Base-by-base conservation (phyloP, 495 filamentous ascomycete species). In the Aspergillus affinis region DNA sequence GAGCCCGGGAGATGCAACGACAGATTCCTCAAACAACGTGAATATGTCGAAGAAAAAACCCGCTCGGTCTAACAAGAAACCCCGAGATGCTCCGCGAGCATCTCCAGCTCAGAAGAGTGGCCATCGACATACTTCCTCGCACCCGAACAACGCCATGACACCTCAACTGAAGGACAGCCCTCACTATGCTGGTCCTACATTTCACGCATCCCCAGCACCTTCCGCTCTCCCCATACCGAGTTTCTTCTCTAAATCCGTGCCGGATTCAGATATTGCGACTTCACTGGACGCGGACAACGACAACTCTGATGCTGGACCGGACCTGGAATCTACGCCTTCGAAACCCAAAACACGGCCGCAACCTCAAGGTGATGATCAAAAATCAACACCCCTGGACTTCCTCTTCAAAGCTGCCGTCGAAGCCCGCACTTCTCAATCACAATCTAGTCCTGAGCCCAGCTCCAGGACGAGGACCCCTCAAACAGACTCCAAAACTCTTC, bases 131-230 rank as follows among this genome's bases (percentile, higher is more conserved):
- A 73, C 69, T 5, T 68, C 68, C 19, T 75, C 69, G 13, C 67
- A 77, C 20, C 53, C 72, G 0, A 69, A 63, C 58, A 61, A 73
- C 36, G 68, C 70, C 19, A 77, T 76, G 15, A 82, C 84, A 21
- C 75, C 83, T 18, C 82, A 78, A 48, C n/a, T 68, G 20, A 79
- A 77, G 60, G 72, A 76, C 27, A 71, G 68, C 69, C 83, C 60
- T 82, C 90, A 59, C 45, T 99, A 97, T 72, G 94, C 94, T 15
- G 94, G 94, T 17, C 90, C 93, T 17, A 95, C 91, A 0, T 99
- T 99, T 72, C 93, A 97, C 70, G 89, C 91, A 12, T 99, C 94
- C 2, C 94, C 94, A 15, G 93, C 92, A 3, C 90, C 95, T 2
- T 93, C 92, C 4, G 85, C 91, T n/a, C 82, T 99, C 6, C 95